Base-by-base conservation (phyloP, 148 eudicot genomes). In the Silene conica region DNA sequence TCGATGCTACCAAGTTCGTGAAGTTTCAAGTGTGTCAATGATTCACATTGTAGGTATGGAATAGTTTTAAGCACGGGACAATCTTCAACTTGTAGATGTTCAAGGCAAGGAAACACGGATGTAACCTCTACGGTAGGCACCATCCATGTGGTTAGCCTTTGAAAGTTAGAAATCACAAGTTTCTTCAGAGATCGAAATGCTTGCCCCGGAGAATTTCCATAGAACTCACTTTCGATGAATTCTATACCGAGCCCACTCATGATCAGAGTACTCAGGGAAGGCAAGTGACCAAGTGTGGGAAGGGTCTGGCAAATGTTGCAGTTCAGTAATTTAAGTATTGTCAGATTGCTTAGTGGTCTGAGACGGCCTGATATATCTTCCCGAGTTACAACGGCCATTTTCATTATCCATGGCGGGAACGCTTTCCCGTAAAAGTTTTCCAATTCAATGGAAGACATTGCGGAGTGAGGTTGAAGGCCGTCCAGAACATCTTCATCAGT, bases 401-500 rank as follows among this genome's bases (percentile, higher is more conserved):
- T 57, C 50, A 34, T 71, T 11, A 71, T 19, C 74, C 74, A 71
- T 6, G 4, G 10, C 19, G 74, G 74, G 19, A 71, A 71, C 8
- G 15, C 21, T 4, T 18, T 59, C 1, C 74, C 64, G 14, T 28
- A 26, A 52, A 71, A 71, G 5, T 43, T 8, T 0, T 18, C 0
- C 31, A 71, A 2, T 26, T 11, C 3, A 13, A 71, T 14, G 19
- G 28, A 31, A 56, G 43, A 10, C 19, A 71, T 31, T 43, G 26
- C 57, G 2, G 63, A 52, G 25, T 57, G 64, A 19, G 74, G 74
- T 34, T 71, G 48, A 3, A 71, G 12, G 26, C 64, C 38, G 19
- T n/a, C 74, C 11, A 71, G 45, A 56, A 71, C 64, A 57, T 55
- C 74, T 60, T 57, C 74, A 71, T 57, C 64, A 57, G 14, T 34